These are phyloP conservation scores for Talaromyces sp. DNA, from an alignment of 2,329 filamentous ascomycete species.

Conservation along the genomic window DNA sequence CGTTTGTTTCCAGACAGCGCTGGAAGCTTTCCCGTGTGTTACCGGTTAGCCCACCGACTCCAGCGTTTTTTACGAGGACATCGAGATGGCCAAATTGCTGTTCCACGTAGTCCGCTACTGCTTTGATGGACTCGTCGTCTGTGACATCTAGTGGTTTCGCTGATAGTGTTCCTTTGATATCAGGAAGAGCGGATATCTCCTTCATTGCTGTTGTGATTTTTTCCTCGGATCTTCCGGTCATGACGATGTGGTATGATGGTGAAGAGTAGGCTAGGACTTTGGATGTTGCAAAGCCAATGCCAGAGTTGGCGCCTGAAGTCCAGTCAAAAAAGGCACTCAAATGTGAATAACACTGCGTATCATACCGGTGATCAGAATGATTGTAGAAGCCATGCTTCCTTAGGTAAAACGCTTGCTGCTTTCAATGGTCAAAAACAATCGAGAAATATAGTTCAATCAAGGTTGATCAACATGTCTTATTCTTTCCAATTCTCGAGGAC, in stretches of 20 bases:
- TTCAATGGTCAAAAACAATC: no score
- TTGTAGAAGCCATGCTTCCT: not conserved
- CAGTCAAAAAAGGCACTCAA: not conserved
- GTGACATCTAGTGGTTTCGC: conserved; percentile 4
- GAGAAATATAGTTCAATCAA: no score
- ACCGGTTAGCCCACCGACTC: conserved; percentile 9
- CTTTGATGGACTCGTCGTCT: conserved; percentile 4
- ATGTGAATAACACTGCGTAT: not conserved
- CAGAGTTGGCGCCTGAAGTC: conserved; percentile 19
- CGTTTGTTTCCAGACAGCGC: conserved; percentile 2
- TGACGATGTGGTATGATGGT: conserved; percentile 7
- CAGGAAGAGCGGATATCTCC: not conserved
- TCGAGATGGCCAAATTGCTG: conserved; percentile 26
- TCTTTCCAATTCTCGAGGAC: no score
- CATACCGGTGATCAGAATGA: not conserved
- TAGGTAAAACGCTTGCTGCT: no score
- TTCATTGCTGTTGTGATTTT: conserved; percentile 1
- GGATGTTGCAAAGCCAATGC: conserved; percentile 20
- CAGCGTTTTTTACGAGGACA: conserved; percentile 43
- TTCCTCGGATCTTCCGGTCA: not conserved
- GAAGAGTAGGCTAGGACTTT: conserved; percentile 16
- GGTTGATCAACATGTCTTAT: no score
- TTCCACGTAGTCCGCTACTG: not conserved
- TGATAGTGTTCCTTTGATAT: not conserved
- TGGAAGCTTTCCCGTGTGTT: not conserved